Percentiles rank a stretch among this genome's conserved stretches.
These are phyloP conservation scores for Backusella circina DNA, from an alignment of 192 early-diverging fungal species.

Conservation along the genomic window DNA sequence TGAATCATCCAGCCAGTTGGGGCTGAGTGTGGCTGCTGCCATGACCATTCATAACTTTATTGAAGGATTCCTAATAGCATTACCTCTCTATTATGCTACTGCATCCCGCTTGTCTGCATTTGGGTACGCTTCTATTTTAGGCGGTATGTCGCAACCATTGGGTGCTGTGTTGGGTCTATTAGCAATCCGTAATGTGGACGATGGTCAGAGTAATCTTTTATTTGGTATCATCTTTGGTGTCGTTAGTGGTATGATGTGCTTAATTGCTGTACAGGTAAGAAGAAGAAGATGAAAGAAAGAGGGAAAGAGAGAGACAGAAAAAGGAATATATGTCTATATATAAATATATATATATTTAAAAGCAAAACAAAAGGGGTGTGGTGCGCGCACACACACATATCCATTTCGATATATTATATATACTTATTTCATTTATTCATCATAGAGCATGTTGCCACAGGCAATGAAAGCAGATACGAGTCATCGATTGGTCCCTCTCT, in stretches of 20 bases:
- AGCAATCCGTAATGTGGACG: slow-evolving; percentile 33
- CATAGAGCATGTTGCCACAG: slow-evolving; percentile 24
- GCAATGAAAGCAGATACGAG: slow-evolving; percentile 20
- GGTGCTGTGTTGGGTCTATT: slow-evolving; percentile 49
- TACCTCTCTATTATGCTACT: slow-evolving; percentile 50
- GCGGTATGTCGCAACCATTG: slow-evolving; percentile 51
- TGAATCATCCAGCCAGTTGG: slow-evolving; percentile 41
- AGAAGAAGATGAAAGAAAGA: neutral
- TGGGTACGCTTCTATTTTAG: slow-evolving; percentile 39
- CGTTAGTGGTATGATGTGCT: slow-evolving; percentile 54
- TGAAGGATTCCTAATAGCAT: slow-evolving; percentile 54
- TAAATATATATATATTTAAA: neutral
- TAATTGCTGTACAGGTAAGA: slow-evolving; percentile 46
- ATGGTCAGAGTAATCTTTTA: slow-evolving; percentile 40
- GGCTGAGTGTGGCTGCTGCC: slow-evolving; percentile 46
- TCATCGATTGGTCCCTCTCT: slow-evolving; percentile 18
- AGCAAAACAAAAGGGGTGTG: too few species aligned
- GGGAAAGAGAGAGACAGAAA: neutral
- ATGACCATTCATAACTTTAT: slow-evolving; percentile 55
- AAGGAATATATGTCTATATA: neutral
- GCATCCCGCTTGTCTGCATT: slow-evolving; percentile 43
- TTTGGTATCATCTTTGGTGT: slow-evolving; percentile 49
- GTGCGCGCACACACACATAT: too few species aligned
- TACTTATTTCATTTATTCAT: slow-evolving; percentile 10
- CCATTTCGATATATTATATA: too few species aligned